Percentiles rank a stretch among this genome's conserved stretches.
Conservation (phyloP, 1,139 yeast genomes). For the Suhomyces bribrorum region DNA sequence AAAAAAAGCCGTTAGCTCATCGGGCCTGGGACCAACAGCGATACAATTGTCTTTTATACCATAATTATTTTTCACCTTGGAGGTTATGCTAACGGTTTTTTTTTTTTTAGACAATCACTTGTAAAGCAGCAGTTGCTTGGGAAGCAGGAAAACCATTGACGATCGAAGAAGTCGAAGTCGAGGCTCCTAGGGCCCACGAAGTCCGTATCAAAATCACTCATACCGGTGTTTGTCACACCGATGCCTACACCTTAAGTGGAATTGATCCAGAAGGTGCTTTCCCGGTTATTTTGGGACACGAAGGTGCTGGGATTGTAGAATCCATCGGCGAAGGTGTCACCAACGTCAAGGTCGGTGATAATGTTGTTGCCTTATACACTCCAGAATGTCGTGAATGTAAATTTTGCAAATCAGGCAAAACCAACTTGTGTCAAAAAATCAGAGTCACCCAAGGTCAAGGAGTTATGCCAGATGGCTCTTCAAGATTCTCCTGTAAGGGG, state of each 20-base stretch:
- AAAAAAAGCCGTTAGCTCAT: background rate
- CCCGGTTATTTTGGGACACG: conserved; percentile 92
- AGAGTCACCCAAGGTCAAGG: conserved; percentile 92
- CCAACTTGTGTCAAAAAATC: conserved; percentile 89
- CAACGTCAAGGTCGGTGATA: conserved; percentile 83
- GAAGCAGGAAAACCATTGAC: conserved; percentile 85
- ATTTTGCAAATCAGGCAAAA: conserved; percentile 92
- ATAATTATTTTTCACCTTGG: conserved; percentile 14
- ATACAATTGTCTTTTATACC: background rate
- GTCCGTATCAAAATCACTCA: conserved; percentile 84
- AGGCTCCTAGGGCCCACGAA: conserved; percentile 95
- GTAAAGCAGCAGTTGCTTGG: conserved; percentile 98
- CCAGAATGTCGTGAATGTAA: conserved; percentile 96
- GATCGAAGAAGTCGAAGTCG: conserved; percentile 86
- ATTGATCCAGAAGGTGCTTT: conserved; percentile 95
- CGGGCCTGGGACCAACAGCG: too few species aligned
- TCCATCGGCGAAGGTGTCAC: conserved; percentile 91
- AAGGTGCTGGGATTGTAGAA: conserved; percentile 96
- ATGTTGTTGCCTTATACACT: conserved; percentile 88
- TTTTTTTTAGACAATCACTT: conserved; percentile 61
- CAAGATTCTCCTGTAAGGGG: conserved; percentile 84
- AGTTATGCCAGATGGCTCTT: conserved; percentile 94
- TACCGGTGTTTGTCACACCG: conserved; percentile 98
- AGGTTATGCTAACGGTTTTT: conserved; percentile 18
- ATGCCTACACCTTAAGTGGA: conserved; percentile 94